These are phyloP conservation scores for Aspergillus eucalypticola DNA, from an alignment of 2,329 filamentous ascomycete genomes.

Conservation along the genomic window DNA sequence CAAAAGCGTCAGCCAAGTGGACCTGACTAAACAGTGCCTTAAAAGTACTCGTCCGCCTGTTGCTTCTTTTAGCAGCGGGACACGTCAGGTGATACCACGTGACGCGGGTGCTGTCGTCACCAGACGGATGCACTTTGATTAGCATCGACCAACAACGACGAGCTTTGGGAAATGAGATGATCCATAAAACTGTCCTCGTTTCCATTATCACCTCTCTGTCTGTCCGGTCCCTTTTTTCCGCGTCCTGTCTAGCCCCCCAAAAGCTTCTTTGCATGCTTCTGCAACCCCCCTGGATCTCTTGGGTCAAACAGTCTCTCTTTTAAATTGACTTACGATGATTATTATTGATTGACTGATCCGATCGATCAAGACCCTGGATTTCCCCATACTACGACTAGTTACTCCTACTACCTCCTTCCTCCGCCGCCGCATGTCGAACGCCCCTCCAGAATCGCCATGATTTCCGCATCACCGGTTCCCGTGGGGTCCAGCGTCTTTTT, in stretches of 20 bases:
- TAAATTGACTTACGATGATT: constrained; percentile 14
- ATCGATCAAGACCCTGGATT: constrained; percentile 15
- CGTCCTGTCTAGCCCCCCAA: constrained; percentile 2
- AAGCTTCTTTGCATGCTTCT: constrained; percentile 7
- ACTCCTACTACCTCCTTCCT: neutral
- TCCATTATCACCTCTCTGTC: constrained; percentile 7
- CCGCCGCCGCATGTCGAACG: constrained; percentile 13
- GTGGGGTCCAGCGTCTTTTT: constrained; percentile 81
- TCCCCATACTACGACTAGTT: constrained; percentile 1
- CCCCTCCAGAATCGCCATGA: constrained; percentile 27
- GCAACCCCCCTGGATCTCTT: constrained; percentile 7
- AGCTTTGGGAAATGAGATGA: constrained; percentile 9
- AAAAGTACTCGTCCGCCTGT: neutral
- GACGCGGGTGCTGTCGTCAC: constrained; percentile 6
- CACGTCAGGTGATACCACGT: constrained; percentile 7
- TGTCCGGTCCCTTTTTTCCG: neutral
- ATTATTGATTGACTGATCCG: constrained; percentile 12
- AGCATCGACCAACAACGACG: constrained; percentile 16
- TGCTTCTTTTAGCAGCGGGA: constrained; percentile 8
- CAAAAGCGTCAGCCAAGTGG: neutral
- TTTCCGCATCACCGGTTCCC: constrained; percentile 49
- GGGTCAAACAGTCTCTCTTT: constrained; percentile 18
- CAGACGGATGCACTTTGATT: constrained; percentile 12
- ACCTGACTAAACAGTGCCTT: neutral
- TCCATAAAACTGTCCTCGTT: constrained; percentile 11